Evolutionary conservation across 805 yeast genomes (phyloP).

Genomic region (Saccharomycopsis capsularis): DNA sequence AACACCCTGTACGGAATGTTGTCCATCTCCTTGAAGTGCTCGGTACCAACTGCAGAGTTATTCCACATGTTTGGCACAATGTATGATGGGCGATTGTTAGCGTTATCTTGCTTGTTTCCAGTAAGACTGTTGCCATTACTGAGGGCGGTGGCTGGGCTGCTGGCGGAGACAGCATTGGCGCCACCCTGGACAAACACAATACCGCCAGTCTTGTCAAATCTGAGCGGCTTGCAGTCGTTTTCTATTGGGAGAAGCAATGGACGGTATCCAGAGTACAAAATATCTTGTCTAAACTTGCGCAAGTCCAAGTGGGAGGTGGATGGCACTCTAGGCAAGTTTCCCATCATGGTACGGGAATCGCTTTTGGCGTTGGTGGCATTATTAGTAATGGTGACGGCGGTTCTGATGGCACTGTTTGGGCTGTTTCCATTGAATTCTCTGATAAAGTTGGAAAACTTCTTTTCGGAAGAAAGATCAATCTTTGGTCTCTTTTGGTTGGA

Average conservation of each 20-base stretch:
- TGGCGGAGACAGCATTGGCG: background rate
- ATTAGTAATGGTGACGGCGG: background rate
- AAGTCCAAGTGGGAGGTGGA: constrained; percentile 18
- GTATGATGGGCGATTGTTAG: background rate
- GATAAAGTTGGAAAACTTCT: constrained; percentile 19
- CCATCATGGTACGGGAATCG: background rate
- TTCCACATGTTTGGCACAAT: constrained; percentile 21
- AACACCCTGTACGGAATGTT: constrained; percentile 19
- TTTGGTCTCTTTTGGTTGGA: background rate
- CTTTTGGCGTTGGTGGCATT: background rate
- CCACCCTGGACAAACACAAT: background rate
- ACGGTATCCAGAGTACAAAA: constrained; percentile 19
- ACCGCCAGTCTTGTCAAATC: constrained; percentile 17
- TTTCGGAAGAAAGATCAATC: constrained; percentile 13
- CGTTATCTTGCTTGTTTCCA: background rate
- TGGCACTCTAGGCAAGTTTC: constrained; percentile 16
- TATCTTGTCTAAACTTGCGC: constrained; percentile 16
- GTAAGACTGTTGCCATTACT: background rate
- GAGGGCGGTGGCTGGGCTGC: background rate
- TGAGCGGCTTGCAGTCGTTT: constrained; percentile 7
- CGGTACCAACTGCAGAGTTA: constrained; percentile 20
- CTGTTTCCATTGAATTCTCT: constrained; percentile 15
- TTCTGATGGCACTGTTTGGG: background rate
- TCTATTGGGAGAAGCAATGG: constrained; percentile 19
- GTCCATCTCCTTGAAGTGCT: constrained; percentile 22